These are phyloP conservation scores for Jatropha curcas DNA, from an alignment of 345 rosid genomes.

Conservation along the genomic window DNA sequence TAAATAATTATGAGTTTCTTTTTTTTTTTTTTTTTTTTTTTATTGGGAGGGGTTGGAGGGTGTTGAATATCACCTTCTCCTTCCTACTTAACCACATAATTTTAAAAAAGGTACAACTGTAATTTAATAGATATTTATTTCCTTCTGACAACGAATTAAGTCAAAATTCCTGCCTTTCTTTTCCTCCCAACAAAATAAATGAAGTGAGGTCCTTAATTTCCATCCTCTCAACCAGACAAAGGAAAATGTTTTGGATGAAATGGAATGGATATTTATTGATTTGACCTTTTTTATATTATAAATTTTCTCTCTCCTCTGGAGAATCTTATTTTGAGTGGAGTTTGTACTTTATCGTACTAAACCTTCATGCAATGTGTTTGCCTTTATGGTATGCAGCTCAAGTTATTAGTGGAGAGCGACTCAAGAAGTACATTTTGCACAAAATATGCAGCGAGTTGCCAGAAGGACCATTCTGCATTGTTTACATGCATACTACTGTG, in stretches of 20 bases:
- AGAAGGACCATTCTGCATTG: slow-evolving; percentile 78
- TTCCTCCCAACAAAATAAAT: neutral
- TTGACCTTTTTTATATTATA: neutral
- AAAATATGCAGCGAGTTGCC: slow-evolving; percentile 72
- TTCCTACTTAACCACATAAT: neutral
- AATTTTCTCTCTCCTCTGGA: neutral
- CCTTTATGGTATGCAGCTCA: slow-evolving; percentile 57
- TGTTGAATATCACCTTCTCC: neutral
- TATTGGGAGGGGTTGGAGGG: too few relatives aligned
- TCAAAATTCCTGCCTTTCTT: neutral
- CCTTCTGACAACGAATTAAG: too few relatives aligned
- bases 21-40: neutral
- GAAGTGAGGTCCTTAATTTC: neutral
- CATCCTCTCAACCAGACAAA: neutral
- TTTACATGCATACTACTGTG: slow-evolving; percentile 80
- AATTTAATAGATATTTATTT: neutral
- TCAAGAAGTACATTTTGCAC: slow-evolving; percentile 74
- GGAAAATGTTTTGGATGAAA: too few relatives aligned
- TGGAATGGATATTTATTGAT: neutral
- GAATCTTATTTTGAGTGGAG: too few relatives aligned
- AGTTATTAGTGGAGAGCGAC: slow-evolving; percentile 71
- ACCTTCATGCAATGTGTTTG: neutral
- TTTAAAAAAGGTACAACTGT: neutral
- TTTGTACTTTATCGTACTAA: neutral
- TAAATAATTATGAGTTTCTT: too few relatives aligned